A percentile compares a stretch with the other conserved stretches of the same genome.
phyloP scores from a whole-genome alignment of 164 flowering plant genomes.

The Houttuynia cordata region DNA sequence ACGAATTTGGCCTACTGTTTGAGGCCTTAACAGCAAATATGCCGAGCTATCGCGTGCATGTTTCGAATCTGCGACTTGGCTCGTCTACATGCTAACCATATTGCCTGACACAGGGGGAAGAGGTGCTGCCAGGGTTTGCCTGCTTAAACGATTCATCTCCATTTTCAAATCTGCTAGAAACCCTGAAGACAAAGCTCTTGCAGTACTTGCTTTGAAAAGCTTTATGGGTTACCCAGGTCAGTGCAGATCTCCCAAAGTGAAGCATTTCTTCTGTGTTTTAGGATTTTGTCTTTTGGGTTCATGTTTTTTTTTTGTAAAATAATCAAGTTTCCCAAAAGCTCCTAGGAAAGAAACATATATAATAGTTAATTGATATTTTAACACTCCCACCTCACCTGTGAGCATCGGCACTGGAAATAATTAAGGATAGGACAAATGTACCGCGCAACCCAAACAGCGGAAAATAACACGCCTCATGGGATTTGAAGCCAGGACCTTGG shows the following conservation, averaged over 20 bases:
- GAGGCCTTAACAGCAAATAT: slow-evolving; percentile 55
- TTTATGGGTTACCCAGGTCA: slow-evolving; percentile 55
- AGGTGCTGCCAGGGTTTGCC: slow-evolving; percentile 69
- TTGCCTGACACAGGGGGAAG: slow-evolving; percentile 72
- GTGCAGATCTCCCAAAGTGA: slow-evolving; percentile 1
- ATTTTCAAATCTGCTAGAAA: slow-evolving; percentile 48
- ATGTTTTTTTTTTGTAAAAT: no score
- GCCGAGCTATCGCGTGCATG: slow-evolving; percentile 46
- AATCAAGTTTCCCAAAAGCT: no score
- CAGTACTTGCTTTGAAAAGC: slow-evolving; percentile 61
- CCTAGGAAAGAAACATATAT: no score
- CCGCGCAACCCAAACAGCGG: no score
- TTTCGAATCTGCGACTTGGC: slow-evolving; percentile 73
- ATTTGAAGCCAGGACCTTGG: no score
- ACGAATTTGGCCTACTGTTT: slow-evolving; percentile 74
- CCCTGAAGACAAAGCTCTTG: slow-evolving; percentile 52
- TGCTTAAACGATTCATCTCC: slow-evolving; percentile 45
- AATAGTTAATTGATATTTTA: no score
- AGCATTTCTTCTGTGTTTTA: not conserved
- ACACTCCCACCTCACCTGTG: no score
- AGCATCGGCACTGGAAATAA: no score
- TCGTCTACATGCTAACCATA: slow-evolving; percentile 43
- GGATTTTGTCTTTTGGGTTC: not conserved
- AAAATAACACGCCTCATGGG: no score
- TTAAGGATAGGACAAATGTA: no score